Conservation (phyloP, 2,329 filamentous ascomycete species). For the Chaetomium globosum region DNA sequence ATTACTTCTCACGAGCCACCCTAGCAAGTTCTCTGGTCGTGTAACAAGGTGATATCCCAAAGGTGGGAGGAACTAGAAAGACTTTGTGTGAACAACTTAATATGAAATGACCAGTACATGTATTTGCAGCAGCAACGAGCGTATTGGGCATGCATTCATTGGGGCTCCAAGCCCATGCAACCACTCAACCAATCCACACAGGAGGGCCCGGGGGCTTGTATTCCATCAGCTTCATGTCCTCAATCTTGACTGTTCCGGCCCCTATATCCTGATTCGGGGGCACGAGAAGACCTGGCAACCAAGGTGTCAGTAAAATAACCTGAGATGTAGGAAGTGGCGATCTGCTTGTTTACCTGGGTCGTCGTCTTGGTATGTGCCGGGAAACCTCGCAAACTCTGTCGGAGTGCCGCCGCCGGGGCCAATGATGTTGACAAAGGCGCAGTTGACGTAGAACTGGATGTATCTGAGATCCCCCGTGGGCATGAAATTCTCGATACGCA, state of each 20-base stretch:
- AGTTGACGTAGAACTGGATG: slow-evolving; percentile 30
- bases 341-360: slow-evolving; percentile 23
- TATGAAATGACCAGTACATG: too few species aligned
- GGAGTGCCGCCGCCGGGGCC: slow-evolving; percentile 28
- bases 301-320: background rate
- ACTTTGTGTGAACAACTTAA: background rate
- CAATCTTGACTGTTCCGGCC: background rate
- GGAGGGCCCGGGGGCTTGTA: slow-evolving; percentile 24
- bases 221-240: slow-evolving; percentile 17
- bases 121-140: background rate
- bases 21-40: background rate
- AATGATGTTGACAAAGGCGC: slow-evolving; percentile 30
- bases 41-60: background rate
- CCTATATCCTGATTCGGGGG: slow-evolving; percentile 12
- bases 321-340: background rate
- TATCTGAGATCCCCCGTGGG: slow-evolving; percentile 17
- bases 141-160: background rate
- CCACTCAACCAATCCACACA: slow-evolving; percentile 21
- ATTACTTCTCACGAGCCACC: background rate
- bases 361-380: slow-evolving; percentile 25
- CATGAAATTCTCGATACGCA: slow-evolving; percentile 29
- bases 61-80: background rate
- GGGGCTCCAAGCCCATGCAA: background rate
- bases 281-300: slow-evolving; percentile 9
- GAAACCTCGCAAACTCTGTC: slow-evolving; percentile 26